These are phyloP conservation scores for Lentinula aciculospora DNA, from an alignment of 768 basidiomycete species.

Conservation along the genomic window DNA sequence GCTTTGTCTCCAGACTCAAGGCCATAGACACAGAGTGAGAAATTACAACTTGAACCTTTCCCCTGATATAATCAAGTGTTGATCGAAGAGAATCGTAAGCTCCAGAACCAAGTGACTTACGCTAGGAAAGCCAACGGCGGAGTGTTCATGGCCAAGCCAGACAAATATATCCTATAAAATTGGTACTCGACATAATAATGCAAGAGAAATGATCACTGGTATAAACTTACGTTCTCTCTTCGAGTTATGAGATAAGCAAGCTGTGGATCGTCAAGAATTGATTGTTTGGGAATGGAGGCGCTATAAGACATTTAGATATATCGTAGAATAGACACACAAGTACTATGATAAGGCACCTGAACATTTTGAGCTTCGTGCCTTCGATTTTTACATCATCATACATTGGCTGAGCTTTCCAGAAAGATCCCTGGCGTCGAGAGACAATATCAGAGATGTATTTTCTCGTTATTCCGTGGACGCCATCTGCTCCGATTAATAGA, in stretches of 20 bases:
- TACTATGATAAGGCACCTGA: constrained; percentile 28
- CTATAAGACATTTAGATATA: constrained; percentile 15
- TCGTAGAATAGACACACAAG: neutral
- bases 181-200: neutral
- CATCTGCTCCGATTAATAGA: constrained; percentile 56
- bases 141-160: constrained; percentile 29
- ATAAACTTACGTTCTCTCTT: constrained; percentile 17
- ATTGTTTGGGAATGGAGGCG: constrained; percentile 31
- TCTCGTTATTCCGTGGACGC: constrained; percentile 32
- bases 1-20: constrained; percentile 19
- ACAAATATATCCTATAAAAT: constrained; percentile 22
- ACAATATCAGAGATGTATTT: constrained; percentile 21
- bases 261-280: constrained; percentile 34
- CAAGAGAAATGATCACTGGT: neutral
- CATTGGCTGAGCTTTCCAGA: constrained; percentile 12
- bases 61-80: constrained; percentile 24
- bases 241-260: constrained; percentile 25
- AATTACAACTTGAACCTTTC: constrained; percentile 24
- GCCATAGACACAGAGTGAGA: constrained; percentile 25
- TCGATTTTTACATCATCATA: constrained; percentile 13
- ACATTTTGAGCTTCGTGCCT: constrained; percentile 27
- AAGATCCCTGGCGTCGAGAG: neutral
- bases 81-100: neutral
- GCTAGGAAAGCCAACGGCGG: constrained; percentile 24
- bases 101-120: constrained; percentile 14